phyloP scores from a whole-genome alignment of 1,139 yeast genomes.

The Taphrina sp. region DNA sequence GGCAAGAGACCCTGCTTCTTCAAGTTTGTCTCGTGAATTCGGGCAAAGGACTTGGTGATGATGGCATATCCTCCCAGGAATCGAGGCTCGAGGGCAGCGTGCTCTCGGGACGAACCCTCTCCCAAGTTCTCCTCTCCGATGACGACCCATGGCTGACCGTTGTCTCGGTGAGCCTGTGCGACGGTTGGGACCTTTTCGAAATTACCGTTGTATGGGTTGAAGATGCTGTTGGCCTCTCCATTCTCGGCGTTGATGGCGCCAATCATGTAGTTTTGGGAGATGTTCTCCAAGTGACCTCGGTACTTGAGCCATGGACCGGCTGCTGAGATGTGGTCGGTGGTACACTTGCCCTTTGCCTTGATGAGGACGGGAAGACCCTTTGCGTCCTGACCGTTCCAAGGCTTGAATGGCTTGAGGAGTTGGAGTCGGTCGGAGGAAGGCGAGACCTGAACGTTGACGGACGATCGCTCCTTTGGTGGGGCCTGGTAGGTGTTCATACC shows the following conservation, averaged over 20 bases:
- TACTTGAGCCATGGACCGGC: slow-evolving; percentile 99
- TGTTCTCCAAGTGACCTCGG: slow-evolving; percentile 99
- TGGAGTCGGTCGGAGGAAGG: slow-evolving; percentile 90
- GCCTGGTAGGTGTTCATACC: slow-evolving; percentile 98
- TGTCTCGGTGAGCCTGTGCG: slow-evolving; percentile 89
- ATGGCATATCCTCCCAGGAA: slow-evolving; percentile 98
- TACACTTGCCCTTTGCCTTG: slow-evolving; percentile 96
- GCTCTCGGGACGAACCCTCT: slow-evolving; percentile 99
- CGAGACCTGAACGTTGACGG: slow-evolving; percentile 68
- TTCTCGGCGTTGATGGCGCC: slow-evolving; percentile 98
- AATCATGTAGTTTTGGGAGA: slow-evolving; percentile 98
- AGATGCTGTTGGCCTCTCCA: slow-evolving; percentile 88
- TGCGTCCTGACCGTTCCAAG: slow-evolving; percentile 98
- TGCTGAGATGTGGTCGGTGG: slow-evolving; percentile 98
- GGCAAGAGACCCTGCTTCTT: slow-evolving; percentile 98
- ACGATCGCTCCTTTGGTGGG: slow-evolving; percentile 84
- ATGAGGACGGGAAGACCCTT: slow-evolving; percentile 85
- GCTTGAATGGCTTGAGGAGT: slow-evolving; percentile 80
- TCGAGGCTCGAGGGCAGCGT: slow-evolving; percentile 99
- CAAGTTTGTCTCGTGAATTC: slow-evolving; percentile 92
- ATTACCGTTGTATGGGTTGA: slow-evolving; percentile 88
- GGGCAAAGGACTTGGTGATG: slow-evolving; percentile 95
- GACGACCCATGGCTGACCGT: slow-evolving; percentile 70
- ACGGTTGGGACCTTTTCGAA: slow-evolving; percentile 95
- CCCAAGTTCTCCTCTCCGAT: slow-evolving; percentile 99